Base-by-base conservation (phyloP, 805 yeast species). In the Alloascoidea hylecoeti region DNA sequence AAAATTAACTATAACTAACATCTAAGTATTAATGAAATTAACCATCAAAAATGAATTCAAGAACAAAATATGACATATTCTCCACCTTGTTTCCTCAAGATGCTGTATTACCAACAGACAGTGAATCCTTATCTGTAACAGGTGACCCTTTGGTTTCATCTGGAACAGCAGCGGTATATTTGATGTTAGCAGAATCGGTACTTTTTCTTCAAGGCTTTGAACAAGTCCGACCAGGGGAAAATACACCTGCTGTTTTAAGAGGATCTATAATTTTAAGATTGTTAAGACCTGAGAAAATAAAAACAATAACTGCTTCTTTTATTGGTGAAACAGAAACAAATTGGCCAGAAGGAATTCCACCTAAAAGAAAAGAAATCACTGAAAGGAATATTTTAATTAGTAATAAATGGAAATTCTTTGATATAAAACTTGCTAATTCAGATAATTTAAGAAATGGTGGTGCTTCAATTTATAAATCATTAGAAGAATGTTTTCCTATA, bases 271-370 rank as follows among this genome's bases (percentile, higher is more conserved):
- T 78, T 36, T 43, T 88, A 2, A 64, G 88, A 36, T 69, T 88
- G 4, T 49, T 75, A 35, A 85, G 84, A 49, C 78, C 89, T 0
- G 65, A 78, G 18, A 82, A 76, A 52, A 61, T 88, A 42, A 83
- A 80, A 55, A 53, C 70, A 15, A 71, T 88, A 9, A 53, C 60
- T 3, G 61, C 88, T 35, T 61, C 64, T 1, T 74, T 88, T 46
- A 65, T 66, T 38, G 96, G 96, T 1, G 51, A 56, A 2, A 70
- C 81, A 30, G 66, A 81, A 45, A 88, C 96, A 0, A 95, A 88
- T 43, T 88, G 96, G 96, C 96, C 96, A 2, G 96, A 92, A 51
- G 98, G 98, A 2, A 88, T 89, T 15, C 97, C 97, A 0, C 96
- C 96, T 0, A 83, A 79, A 52, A 75, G 76, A 46, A 63, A 64